Conservation (phyloP, 2,329 filamentous ascomycete genomes). For the Coniochaeta pulveracea region DNA sequence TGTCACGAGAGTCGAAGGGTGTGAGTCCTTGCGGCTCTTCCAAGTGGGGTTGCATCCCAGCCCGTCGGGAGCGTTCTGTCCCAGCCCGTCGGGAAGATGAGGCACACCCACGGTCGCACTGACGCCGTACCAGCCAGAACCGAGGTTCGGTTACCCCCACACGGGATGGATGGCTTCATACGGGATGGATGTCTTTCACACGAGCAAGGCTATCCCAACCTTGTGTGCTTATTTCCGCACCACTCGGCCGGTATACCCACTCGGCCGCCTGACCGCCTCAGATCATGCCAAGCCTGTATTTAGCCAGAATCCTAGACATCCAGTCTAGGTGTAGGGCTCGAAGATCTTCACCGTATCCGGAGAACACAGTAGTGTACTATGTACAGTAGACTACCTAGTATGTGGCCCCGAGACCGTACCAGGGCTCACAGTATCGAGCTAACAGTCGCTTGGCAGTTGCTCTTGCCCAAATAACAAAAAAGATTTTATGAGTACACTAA, state of each 20-base stretch:
- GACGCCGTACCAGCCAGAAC: not conserved
- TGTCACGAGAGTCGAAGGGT: not conserved
- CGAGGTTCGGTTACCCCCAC: not conserved
- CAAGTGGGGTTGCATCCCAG: not conserved
- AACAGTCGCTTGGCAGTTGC: too few species aligned
- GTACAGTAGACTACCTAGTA: too few species aligned
- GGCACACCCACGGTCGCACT: not conserved
- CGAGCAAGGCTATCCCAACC: too few species aligned
- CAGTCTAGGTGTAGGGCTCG: too few species aligned
- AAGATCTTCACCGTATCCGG: too few species aligned
- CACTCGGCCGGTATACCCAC: not conserved
- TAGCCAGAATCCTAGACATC: constrained; percentile 2
- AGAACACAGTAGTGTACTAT: too few species aligned
- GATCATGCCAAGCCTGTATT: constrained; percentile 1
- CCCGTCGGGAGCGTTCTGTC: not conserved
- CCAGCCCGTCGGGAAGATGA: not conserved
- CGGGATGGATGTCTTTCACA: too few species aligned
- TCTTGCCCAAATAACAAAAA: too few species aligned
- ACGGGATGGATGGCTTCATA: too few species aligned
- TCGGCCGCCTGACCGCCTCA: not conserved
- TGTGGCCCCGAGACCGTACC: too few species aligned
- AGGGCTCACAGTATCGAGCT: too few species aligned
- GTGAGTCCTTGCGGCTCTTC: not conserved
- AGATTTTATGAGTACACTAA: too few species aligned
- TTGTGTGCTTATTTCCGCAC: not conserved